phyloP scores from a whole-genome alignment of 305 asterid genomes.

The Solanum hybrid region DNA sequence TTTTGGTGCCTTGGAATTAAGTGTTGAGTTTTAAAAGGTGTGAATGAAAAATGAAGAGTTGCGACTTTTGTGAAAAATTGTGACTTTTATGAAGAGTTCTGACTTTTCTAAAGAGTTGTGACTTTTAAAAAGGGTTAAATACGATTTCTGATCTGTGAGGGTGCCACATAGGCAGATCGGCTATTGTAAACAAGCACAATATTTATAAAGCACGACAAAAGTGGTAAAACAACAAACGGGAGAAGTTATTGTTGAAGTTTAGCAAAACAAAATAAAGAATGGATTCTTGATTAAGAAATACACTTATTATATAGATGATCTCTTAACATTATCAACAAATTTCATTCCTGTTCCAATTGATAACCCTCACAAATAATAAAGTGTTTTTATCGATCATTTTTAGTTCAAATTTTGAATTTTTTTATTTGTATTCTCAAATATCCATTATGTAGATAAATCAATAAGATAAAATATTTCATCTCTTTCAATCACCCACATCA shows the following conservation, averaged over 20 bases:
- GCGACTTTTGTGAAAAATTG: no score
- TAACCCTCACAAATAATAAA: neutral
- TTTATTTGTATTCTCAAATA: no score
- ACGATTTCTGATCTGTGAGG: neutral
- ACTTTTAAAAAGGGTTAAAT: neutral
- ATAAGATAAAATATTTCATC: no score
- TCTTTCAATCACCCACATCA: neutral
- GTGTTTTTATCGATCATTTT: no score
- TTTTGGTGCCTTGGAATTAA: neutral
- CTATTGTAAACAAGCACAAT: fast-evolving
- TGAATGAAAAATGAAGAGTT: neutral
- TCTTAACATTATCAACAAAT: neutral
- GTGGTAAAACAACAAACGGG: neutral
- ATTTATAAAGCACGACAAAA: neutral
- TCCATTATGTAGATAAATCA: no score
- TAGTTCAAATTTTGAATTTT: no score
- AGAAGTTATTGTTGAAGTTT: neutral
- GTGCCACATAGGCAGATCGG: no score
- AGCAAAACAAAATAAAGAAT: no score
- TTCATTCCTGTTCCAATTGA: neutral
- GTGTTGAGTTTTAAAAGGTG: neutral
- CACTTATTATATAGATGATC: neutral
- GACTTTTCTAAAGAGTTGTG: no score
- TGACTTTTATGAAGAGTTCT: no score
- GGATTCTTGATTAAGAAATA: neutral